Evolutionary conservation across 2,329 filamentous ascomycete genomes (phyloP).

Genomic region (Alternaria sp.): DNA sequence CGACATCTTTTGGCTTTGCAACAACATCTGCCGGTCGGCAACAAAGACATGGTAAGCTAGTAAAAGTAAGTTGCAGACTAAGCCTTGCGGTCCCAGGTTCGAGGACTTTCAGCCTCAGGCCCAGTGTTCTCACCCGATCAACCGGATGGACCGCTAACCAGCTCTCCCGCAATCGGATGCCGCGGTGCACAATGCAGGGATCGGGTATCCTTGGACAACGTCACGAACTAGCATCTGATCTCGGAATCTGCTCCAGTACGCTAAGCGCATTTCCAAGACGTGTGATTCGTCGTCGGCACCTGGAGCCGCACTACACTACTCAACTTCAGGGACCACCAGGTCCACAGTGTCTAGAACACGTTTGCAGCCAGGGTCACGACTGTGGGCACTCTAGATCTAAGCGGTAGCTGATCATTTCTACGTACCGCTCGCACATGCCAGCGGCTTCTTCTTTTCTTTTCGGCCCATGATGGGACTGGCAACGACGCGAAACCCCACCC

Average conservation of each 20-base stretch:
- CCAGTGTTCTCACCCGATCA: not conserved
- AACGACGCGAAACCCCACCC: not conserved
- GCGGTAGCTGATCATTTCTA: not conserved
- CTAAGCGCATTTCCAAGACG: not conserved
- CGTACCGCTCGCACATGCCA: conserved; percentile 1
- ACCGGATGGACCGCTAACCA: conserved; percentile 1
- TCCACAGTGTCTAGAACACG: not conserved
- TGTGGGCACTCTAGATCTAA: not conserved
- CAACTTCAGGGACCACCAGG: not conserved
- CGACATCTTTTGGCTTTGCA: not conserved
- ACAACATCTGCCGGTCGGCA: not conserved
- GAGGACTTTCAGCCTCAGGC: not conserved
- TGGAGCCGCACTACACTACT: not conserved
- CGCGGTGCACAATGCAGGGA: conserved; percentile 1
- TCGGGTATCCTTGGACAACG: not conserved
- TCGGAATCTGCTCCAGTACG: not conserved
- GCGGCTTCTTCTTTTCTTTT: conserved; percentile 1
- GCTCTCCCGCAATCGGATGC: conserved; percentile 5
- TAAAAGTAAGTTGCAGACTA: not conserved
- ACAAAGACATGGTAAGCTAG: not conserved
- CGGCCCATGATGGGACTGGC: not conserved
- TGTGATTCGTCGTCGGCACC: not conserved
- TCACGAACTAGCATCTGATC: not conserved
- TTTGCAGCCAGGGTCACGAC: not conserved
- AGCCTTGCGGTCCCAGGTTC: not conserved